Percentiles rank a stretch among this genome's conserved stretches.
Conservation (phyloP, 2,329 filamentous ascomycete species). For the Tolypocladium paradoxum region DNA sequence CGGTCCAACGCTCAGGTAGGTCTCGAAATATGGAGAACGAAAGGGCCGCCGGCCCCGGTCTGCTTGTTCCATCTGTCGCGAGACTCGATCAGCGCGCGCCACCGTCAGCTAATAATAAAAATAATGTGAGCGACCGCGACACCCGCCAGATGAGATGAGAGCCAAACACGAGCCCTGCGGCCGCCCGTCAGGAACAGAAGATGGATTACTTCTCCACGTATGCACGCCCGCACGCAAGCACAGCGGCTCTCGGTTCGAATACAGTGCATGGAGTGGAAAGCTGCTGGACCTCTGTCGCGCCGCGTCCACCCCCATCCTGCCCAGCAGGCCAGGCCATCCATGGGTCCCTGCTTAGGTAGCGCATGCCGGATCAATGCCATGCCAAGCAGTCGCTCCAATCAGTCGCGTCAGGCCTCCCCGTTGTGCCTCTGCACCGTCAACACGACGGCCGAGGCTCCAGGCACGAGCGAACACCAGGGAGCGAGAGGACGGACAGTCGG, state of each 20-base stretch:
- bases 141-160: neutral
- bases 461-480: neutral
- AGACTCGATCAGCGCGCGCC: neutral
- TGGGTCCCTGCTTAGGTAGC: conserved; percentile 18
- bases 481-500: neutral
- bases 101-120: neutral
- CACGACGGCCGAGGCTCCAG: conserved; percentile 16
- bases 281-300: neutral
- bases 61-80: neutral
- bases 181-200: neutral
- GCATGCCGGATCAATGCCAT: conserved; percentile 19
- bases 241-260: neutral
- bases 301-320: neutral
- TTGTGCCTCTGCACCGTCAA: conserved; percentile 13
- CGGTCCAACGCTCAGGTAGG: neutral
- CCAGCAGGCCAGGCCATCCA: neutral
- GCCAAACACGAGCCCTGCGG: neutral
- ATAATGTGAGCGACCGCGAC: neutral
- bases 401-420: conserved; percentile 5
- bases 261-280: neutral
- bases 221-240: neutral
- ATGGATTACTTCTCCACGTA: no score
- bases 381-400: conserved; percentile 16
- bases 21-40: neutral
- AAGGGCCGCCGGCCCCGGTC: neutral